Evolutionary conservation across 2,329 filamentous ascomycete genomes (phyloP).

Genomic region (Ophiostoma ips): DNA sequence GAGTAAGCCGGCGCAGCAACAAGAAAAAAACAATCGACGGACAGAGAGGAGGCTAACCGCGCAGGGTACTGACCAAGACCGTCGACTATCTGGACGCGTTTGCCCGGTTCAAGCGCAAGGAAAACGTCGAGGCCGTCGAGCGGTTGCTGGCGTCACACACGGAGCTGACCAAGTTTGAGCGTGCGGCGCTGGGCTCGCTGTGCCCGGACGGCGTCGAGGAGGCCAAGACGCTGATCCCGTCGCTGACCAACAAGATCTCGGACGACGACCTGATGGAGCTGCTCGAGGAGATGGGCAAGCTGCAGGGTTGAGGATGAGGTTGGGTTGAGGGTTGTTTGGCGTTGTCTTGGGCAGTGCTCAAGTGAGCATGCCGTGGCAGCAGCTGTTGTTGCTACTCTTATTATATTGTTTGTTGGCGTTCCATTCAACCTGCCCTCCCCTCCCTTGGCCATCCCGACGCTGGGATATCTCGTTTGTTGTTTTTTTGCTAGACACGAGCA

Average conservation of each 20-base stretch:
- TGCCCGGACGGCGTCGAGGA: slow-evolving; percentile 90
- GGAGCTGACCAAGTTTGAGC: slow-evolving; percentile 81
- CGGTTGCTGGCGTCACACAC: slow-evolving; percentile 66
- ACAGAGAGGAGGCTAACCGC: neutral
- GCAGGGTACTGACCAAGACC: slow-evolving; percentile 69
- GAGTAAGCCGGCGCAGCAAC: too few species aligned
- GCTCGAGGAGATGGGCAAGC: slow-evolving; percentile 79
- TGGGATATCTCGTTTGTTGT: too few species aligned
- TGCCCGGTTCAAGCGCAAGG: slow-evolving; percentile 87
- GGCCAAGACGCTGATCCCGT: slow-evolving; percentile 91
- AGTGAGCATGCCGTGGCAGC: neutral
- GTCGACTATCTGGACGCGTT: slow-evolving; percentile 90
- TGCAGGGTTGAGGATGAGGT: slow-evolving; percentile 28
- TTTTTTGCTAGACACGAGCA: too few species aligned
- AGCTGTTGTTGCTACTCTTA: neutral
- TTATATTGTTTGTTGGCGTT: too few species aligned
- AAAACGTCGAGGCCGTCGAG: slow-evolving; percentile 90
- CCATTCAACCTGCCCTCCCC: too few species aligned
- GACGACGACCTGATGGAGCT: slow-evolving; percentile 81
- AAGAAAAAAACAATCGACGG: too few species aligned
- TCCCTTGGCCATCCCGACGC: too few species aligned
- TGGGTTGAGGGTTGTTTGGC: neutral
- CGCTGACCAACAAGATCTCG: slow-evolving; percentile 72
- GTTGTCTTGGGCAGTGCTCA: neutral
- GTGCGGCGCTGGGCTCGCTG: slow-evolving; percentile 79